Evolutionary conservation across 495 filamentous ascomycete genomes (phyloP).

Genomic region (Lepidopterella palustris): DNA sequence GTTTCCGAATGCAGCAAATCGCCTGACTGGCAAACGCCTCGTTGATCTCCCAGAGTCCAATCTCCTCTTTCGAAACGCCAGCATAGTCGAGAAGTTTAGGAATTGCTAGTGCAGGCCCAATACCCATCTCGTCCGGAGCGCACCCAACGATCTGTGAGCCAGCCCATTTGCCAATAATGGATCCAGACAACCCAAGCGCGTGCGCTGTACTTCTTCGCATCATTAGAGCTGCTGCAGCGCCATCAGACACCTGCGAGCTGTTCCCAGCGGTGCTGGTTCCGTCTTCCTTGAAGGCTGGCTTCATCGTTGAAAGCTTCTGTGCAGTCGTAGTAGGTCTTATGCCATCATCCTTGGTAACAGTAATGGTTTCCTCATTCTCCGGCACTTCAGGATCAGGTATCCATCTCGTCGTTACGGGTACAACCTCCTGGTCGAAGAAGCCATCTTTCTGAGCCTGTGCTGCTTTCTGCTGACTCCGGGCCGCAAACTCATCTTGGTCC

Average conservation of each 20-base stretch:
- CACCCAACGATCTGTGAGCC: slow-evolving; percentile 67
- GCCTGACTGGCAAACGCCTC: slow-evolving; percentile 92
- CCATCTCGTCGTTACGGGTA: slow-evolving; percentile 59
- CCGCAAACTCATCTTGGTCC: slow-evolving; percentile 81
- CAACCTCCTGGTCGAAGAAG: slow-evolving; percentile 69
- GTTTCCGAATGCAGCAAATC: slow-evolving; percentile 67
- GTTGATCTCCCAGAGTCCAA: slow-evolving; percentile 93
- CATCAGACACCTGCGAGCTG: slow-evolving; percentile 78
- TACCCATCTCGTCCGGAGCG: slow-evolving; percentile 85
- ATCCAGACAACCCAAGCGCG: slow-evolving; percentile 58
- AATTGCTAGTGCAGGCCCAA: slow-evolving; percentile 80
- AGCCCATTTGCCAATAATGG: slow-evolving; percentile 75
- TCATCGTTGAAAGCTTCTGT: slow-evolving; percentile 68
- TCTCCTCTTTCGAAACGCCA: slow-evolving; percentile 58
- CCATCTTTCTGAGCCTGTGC: slow-evolving; percentile 60
- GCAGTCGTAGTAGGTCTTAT: slow-evolving; percentile 59
- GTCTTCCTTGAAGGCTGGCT: slow-evolving; percentile 71
- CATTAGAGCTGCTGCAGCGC: slow-evolving; percentile 73
- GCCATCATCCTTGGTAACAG: slow-evolving; percentile 72
- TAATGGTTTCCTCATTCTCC: slow-evolving; percentile 51
- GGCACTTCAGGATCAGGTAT: slow-evolving; percentile 58
- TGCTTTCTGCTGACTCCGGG: slow-evolving; percentile 64
- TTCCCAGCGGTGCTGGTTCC: slow-evolving; percentile 83
- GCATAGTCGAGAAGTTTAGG: slow-evolving; percentile 66
- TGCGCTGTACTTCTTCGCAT: slow-evolving; percentile 80